Conservation (phyloP, 1,284 basidiomycete species). For the Pascua sp. region DNA sequence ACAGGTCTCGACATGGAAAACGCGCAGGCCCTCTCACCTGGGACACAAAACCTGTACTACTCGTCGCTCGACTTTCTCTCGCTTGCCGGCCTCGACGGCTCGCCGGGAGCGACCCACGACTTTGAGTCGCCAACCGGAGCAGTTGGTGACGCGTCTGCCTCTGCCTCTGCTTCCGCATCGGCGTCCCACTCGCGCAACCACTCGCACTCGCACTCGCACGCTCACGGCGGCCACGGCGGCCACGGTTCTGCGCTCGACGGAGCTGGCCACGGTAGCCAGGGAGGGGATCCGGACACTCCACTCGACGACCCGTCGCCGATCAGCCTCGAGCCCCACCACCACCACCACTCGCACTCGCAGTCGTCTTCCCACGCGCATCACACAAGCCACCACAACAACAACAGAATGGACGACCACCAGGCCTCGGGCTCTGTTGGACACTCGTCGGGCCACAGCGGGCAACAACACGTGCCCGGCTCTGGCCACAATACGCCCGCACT, state of each 20-base stretch:
- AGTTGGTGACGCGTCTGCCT: background rate
- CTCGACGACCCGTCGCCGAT: slow-evolving; percentile 22
- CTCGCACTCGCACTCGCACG: background rate
- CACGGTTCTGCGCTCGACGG: too few relatives aligned
- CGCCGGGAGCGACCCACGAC: slow-evolving; percentile 3
- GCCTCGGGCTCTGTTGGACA: background rate
- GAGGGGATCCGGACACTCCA: slow-evolving; percentile 4
- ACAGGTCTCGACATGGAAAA: too few relatives aligned
- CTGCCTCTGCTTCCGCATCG: background rate
- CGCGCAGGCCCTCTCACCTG: too few relatives aligned
- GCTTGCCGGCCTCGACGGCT: slow-evolving; percentile 16
- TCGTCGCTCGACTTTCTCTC: slow-evolving; percentile 21
- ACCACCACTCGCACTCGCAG: slow-evolving; percentile 1
- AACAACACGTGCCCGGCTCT: background rate
- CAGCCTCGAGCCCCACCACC: slow-evolving; percentile 11
- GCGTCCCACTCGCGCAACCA: background rate
- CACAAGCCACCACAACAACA: background rate
- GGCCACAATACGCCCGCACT: slow-evolving; percentile 5
- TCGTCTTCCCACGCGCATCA: background rate
- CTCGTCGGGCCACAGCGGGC: background rate
- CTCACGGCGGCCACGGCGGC: slow-evolving; percentile 3
- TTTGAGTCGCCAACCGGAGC: slow-evolving; percentile 1
- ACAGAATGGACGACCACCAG: slow-evolving; percentile 8
- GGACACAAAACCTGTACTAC: slow-evolving; percentile 4
- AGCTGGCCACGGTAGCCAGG: background rate